Conservation (phyloP, 345 rosid species). For the Gossypium bickii region DNA sequence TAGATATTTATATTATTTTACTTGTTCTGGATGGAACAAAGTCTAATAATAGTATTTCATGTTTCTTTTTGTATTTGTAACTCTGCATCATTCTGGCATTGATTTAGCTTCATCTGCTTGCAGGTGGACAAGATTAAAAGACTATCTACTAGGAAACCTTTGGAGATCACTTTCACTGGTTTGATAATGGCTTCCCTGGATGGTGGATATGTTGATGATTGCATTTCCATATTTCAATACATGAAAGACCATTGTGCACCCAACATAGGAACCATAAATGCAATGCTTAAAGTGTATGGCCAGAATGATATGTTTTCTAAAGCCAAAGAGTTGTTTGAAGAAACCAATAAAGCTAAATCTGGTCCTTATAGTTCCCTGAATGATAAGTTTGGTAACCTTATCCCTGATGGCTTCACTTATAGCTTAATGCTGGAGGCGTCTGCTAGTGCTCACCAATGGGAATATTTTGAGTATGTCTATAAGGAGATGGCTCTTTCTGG, state of each 20-base stretch:
- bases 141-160: conserved; percentile 55
- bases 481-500: conserved; percentile 70
- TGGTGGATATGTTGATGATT: conserved; percentile 71
- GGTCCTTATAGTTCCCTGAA: conserved; percentile 7
- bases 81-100: not conserved
- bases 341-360: conserved; percentile 31
- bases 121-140: conserved; percentile 69
- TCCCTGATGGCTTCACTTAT: conserved; percentile 69
- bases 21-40: not conserved
- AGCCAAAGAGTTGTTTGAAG: conserved; percentile 79
- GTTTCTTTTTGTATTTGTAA: not conserved
- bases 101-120: conserved; percentile 12
- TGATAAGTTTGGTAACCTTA: conserved; percentile 20
- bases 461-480: conserved; percentile 82
- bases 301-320: conserved; percentile 74
- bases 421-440: conserved; percentile 86
- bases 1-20: not conserved
- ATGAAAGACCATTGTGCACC: conserved; percentile 71
- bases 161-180: conserved; percentile 83
- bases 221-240: conserved; percentile 58
- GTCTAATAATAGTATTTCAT: not conserved
- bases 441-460: conserved; percentile 80
- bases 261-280: conserved; percentile 81
- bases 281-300: conserved; percentile 76
- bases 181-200: conserved; percentile 64